A percentile compares a stretch with the other conserved stretches of the same genome.
Evolutionary conservation across 176 grass and related monocot genomes (phyloP).

Genomic region (Musa beccarii): DNA sequence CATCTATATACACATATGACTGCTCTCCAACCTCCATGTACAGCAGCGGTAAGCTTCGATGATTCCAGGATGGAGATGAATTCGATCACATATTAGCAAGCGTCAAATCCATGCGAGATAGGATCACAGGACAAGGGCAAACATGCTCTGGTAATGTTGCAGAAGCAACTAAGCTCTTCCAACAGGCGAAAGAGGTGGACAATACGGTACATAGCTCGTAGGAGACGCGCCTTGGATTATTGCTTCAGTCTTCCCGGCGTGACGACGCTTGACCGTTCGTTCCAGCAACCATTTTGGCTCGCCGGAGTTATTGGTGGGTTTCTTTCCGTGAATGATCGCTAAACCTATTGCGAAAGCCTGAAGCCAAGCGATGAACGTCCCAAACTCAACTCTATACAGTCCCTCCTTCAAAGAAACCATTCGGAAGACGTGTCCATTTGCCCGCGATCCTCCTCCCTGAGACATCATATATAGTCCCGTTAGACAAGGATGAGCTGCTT

Average conservation of each 20-base stretch:
- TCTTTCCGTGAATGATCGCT: conserved; percentile 53
- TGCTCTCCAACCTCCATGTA: no score
- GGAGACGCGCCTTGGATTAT: conserved; percentile 15
- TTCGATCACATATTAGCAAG: no score
- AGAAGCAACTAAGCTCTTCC: conserved; percentile 57
- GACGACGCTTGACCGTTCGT: neutral
- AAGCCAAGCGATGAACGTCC: conserved; percentile 50
- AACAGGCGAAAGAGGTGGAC: conserved; percentile 70
- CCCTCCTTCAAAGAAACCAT: conserved; percentile 84
- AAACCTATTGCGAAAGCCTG: conserved; percentile 87
- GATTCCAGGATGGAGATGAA: no score
- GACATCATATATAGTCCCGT: neutral
- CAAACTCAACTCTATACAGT: conserved; percentile 60
- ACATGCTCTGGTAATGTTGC: neutral
- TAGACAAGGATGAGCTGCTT: no score
- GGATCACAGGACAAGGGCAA: no score
- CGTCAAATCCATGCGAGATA: no score
- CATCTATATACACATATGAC: no score
- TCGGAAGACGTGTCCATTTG: conserved; percentile 42
- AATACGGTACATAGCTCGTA: conserved; percentile 45
- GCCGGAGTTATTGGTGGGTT: conserved; percentile 26
- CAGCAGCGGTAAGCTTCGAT: no score
- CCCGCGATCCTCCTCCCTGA: conserved; percentile 45
- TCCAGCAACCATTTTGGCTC: conserved; percentile 22
- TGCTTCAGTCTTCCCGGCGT: no score